Evolutionary conservation across 371 early-diverging fungal genomes (phyloP).

Genomic region (Actinomucor elegans): DNA sequence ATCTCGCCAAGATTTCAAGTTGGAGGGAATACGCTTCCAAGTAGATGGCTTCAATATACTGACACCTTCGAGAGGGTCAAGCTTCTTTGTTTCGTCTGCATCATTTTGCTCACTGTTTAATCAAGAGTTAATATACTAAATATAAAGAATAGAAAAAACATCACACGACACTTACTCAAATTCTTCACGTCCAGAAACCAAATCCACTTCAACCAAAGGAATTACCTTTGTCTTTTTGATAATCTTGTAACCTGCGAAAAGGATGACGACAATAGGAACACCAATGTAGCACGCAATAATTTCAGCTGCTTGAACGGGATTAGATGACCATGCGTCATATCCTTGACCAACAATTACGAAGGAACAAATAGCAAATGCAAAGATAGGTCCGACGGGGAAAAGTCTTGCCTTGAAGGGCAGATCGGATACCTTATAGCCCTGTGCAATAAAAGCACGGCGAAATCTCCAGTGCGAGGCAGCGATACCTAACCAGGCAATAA

Average conservation of each 20-base stretch:
- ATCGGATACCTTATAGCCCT: slow-evolving; percentile 63
- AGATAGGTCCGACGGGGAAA: slow-evolving; percentile 74
- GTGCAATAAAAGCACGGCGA: slow-evolving; percentile 73
- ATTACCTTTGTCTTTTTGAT: slow-evolving; percentile 53
- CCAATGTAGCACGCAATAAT: slow-evolving; percentile 42
- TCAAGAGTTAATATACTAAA: no score
- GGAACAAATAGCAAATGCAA: slow-evolving; percentile 53
- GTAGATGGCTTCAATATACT: slow-evolving; percentile 37
- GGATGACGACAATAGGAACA: slow-evolving; percentile 29
- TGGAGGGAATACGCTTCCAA: slow-evolving; percentile 40
- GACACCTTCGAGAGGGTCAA: slow-evolving; percentile 39
- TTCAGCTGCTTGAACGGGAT: slow-evolving; percentile 19
- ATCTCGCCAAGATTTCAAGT: slow-evolving; percentile 37
- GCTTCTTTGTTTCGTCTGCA: slow-evolving; percentile 23
- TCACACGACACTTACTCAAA: slow-evolving; percentile 3
- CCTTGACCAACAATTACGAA: slow-evolving; percentile 70
- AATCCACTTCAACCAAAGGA: slow-evolving; percentile 56
- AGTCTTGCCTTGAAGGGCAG: slow-evolving; percentile 72
- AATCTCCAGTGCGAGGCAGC: slow-evolving; percentile 76
- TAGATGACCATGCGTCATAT: slow-evolving; percentile 41
- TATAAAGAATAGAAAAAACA: no score
- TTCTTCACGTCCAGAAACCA: slow-evolving; percentile 55
- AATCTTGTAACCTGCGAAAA: slow-evolving; percentile 54
- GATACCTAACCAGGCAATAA: slow-evolving; percentile 80
- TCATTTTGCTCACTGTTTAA: slow-evolving; percentile 17